A percentile compares a stretch with the other conserved stretches of the same genome.
These are phyloP conservation scores for Tolypocladium sp. DNA, from an alignment of 2,329 filamentous ascomycete species.

Conservation along the genomic window DNA sequence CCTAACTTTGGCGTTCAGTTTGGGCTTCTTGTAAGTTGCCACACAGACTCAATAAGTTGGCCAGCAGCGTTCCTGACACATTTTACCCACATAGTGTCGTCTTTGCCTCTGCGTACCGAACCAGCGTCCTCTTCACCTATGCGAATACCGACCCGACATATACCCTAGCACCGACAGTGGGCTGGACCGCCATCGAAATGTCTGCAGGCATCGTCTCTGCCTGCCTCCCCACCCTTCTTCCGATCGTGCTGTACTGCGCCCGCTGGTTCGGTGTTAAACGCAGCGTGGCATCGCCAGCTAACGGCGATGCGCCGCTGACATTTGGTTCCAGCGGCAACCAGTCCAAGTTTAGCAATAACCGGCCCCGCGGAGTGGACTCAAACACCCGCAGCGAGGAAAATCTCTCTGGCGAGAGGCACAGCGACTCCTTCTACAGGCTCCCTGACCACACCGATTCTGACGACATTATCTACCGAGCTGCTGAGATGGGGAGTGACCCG, in stretches of 20 bases:
- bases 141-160: slow-evolving; percentile 29
- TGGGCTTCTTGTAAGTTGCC: slow-evolving; percentile 32
- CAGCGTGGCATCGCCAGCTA: slow-evolving; percentile 15
- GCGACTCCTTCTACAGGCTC: slow-evolving; percentile 20
- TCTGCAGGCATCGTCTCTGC: slow-evolving; percentile 42
- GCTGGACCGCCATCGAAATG: slow-evolving; percentile 40
- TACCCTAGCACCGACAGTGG: slow-evolving; percentile 33
- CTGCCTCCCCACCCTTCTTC: slow-evolving; percentile 42
- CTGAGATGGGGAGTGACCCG: neutral
- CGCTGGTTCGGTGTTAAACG: slow-evolving; percentile 30
- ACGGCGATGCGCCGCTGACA: slow-evolving; percentile 7
- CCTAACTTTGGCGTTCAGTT: slow-evolving; percentile 32
- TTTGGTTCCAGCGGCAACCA: slow-evolving; percentile 10
- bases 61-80: neutral
- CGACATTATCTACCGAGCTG: slow-evolving; percentile 2
- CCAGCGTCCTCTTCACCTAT: slow-evolving; percentile 36
- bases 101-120: slow-evolving; percentile 38
- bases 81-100: slow-evolving; percentile 25
- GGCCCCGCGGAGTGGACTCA: slow-evolving; percentile 7
- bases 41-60: neutral
- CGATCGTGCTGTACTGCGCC: slow-evolving; percentile 28
- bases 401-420: slow-evolving; percentile 5
- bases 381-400: slow-evolving; percentile 4
- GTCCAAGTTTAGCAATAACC: slow-evolving; percentile 7
- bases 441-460: slow-evolving; percentile 20